These are phyloP conservation scores for Alloascoidea africana DNA, from an alignment of 805 yeast species.

Conservation along the genomic window DNA sequence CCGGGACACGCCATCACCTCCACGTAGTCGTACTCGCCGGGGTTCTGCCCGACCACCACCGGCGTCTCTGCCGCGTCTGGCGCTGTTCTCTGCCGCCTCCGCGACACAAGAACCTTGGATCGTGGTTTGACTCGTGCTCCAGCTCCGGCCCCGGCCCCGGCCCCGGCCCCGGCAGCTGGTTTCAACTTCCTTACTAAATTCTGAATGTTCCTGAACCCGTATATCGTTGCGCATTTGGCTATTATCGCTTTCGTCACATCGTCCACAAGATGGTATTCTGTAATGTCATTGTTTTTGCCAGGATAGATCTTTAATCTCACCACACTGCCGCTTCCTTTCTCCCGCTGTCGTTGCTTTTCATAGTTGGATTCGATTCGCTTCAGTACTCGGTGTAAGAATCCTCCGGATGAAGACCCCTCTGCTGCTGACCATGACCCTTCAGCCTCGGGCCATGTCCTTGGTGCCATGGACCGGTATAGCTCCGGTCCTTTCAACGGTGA, in stretches of 20 bases:
- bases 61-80: conserved; percentile 10
- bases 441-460: conserved; percentile 45
- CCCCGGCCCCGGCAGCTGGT: conserved; percentile 19
- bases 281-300: conserved; percentile 63
- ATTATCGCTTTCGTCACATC: conserved; percentile 20
- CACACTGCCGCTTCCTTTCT: no score
- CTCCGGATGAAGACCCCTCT: conserved; percentile 78
- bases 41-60: conserved; percentile 31
- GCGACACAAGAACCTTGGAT: conserved; percentile 4
- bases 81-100: conserved; percentile 8
- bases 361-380: conserved; percentile 18
- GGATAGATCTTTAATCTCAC: conserved; percentile 25
- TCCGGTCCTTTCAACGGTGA: conserved; percentile 14
- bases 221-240: conserved; percentile 50
- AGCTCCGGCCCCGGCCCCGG: conserved; percentile 27
- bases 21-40: conserved; percentile 58
- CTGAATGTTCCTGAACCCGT: conserved; percentile 91
- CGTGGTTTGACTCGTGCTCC: conserved; percentile 20
- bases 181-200: conserved; percentile 77
- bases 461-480: conserved; percentile 24
- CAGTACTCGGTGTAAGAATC: conserved; percentile 65
- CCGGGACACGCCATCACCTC: conserved; percentile 98
- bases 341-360: conserved; percentile 5
- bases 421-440: conserved; percentile 56
- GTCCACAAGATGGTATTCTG: conserved; percentile 46